Conservation (phyloP, 1,284 basidiomycete genomes). For the Taiwanofungus camphoratus region DNA sequence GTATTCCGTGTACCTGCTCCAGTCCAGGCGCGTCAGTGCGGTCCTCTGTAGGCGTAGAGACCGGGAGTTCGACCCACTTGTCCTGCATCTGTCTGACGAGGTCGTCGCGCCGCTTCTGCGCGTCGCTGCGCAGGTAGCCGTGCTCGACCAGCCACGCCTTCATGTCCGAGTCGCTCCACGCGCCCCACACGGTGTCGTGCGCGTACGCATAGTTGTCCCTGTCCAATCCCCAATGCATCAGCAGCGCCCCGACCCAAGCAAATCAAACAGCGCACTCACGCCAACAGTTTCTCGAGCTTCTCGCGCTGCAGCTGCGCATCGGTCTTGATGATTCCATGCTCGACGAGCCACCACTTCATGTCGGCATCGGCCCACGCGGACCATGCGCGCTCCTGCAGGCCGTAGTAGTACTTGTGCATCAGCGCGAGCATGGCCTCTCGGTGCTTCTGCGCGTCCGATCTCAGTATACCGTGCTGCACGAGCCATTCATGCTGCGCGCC, state of each 20-base stretch:
- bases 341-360: slow-evolving; percentile 65
- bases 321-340: slow-evolving; percentile 63
- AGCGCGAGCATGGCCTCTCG: slow-evolving; percentile 64
- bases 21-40: slow-evolving; percentile 7
- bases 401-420: slow-evolving; percentile 82
- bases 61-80: slow-evolving; percentile 39
- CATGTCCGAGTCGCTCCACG: slow-evolving; percentile 80
- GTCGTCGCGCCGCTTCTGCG: slow-evolving; percentile 67
- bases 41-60: not conserved
- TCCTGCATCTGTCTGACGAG: slow-evolving; percentile 61
- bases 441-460: slow-evolving; percentile 51
- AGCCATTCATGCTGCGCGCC: slow-evolving; percentile 72
- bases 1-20: slow-evolving; percentile 36
- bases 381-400: slow-evolving; percentile 51
- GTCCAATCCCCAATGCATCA: not conserved
- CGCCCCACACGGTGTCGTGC: slow-evolving; percentile 60
- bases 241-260: too few species aligned
- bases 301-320: slow-evolving; percentile 69
- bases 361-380: slow-evolving; percentile 66
- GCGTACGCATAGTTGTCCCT: slow-evolving; percentile 74
- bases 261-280: too few species aligned
- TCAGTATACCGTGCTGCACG: slow-evolving; percentile 66
- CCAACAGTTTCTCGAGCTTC: slow-evolving; percentile 70
- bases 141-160: slow-evolving; percentile 74
- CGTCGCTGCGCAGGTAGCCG: slow-evolving; percentile 65